Base-by-base conservation (phyloP, 169 alveolate genomes). In the Nephromyces sp. region DNA sequence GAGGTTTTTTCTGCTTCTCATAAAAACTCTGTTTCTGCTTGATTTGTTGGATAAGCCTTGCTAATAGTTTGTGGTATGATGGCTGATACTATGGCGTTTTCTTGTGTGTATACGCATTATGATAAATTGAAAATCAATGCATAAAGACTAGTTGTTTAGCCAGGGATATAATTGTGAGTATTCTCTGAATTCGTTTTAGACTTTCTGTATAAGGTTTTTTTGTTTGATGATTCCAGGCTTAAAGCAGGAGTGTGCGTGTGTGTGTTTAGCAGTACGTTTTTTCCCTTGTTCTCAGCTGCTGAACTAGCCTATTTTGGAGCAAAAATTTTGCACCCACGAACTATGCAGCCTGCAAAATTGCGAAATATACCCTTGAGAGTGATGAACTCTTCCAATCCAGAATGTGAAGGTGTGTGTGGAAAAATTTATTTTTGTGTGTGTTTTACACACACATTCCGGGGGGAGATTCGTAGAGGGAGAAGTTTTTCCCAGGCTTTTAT, bases 301-400 rank as follows among this genome's bases (percentile, higher is more conserved):
- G 84, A 78, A 73, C 74, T 78, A n/a, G 75, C 84, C 0, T 68
- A 75, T 31, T 78, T 78, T 25, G 84, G 84, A 15, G 72, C 84
- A 3, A 78, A 78, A 51, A 79, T 78, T 8, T 64, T 78, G 31
- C 84, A 78, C 72, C 84, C 84, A 0, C 68, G 66, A 30, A 72
- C 84, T 24, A 75, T 78, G 27, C 72, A 68, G 53, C 84, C 84
- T 1, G 84, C 84, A 25, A 66, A 63, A 77, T 52, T 30, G 22
- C 62, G 63, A 8, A 66, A 75, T n/a, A 75, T 78, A 15, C 79
- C 84, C 0, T 66, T 78, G 57, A 34, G 77, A 0, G 75, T 69
- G 34, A 69, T 53, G 51, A 69, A 69, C 51, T 43, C 75, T 0
- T 51, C 21, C 35, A 69, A 69, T 32, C 67, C 75, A n/a, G n/a